Conservation (phyloP, 1,284 basidiomycete genomes). For the Taiwanofungus camphoratus region DNA sequence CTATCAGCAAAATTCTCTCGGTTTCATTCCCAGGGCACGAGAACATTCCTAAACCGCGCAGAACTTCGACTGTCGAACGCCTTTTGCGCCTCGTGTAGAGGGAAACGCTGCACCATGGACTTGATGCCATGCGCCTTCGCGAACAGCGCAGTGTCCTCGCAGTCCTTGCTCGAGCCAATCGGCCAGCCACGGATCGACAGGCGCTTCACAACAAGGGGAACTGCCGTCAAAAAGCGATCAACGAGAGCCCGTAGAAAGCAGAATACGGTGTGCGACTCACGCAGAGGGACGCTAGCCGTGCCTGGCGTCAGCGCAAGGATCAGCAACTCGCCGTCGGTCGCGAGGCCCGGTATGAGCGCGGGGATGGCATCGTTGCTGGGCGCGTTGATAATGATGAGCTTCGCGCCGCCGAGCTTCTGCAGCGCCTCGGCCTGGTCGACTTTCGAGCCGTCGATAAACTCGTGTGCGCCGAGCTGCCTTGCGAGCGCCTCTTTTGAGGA, state of each 20-base stretch:
- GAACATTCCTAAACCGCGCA: conserved; percentile 26
- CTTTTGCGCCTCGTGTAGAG: conserved; percentile 23
- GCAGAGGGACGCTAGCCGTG: conserved; percentile 9
- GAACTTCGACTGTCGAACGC: conserved; percentile 20
- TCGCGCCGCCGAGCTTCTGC: conserved; percentile 24
- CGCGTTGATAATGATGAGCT: conserved; percentile 25
- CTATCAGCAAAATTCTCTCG: too few relatives aligned
- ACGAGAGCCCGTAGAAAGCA: too few relatives aligned
- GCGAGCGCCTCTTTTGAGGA: conserved; percentile 25
- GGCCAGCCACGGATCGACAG: conserved; percentile 22
- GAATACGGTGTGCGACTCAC: conserved; percentile 10
- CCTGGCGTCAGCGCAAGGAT: conserved; percentile 19
- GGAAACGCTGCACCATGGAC: conserved; percentile 22
- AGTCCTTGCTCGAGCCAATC: conserved; percentile 20
- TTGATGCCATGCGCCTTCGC: conserved; percentile 18
- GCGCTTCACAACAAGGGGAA: conserved; percentile 18
- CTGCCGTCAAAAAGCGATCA: too few relatives aligned
- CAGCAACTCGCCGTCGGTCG: conserved; percentile 21
- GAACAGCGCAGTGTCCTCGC: conserved; percentile 21
- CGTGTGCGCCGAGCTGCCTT: conserved; percentile 23
- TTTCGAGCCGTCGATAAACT: conserved; percentile 24
- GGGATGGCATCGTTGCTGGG: conserved; percentile 17
- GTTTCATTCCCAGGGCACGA: conserved; percentile 18
- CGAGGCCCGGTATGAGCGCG: conserved; percentile 19
- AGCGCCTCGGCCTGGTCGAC: conserved; percentile 20